These are phyloP conservation scores for Canavalia gladiata DNA, from an alignment of 306 rosid genomes.

Conservation along the genomic window DNA sequence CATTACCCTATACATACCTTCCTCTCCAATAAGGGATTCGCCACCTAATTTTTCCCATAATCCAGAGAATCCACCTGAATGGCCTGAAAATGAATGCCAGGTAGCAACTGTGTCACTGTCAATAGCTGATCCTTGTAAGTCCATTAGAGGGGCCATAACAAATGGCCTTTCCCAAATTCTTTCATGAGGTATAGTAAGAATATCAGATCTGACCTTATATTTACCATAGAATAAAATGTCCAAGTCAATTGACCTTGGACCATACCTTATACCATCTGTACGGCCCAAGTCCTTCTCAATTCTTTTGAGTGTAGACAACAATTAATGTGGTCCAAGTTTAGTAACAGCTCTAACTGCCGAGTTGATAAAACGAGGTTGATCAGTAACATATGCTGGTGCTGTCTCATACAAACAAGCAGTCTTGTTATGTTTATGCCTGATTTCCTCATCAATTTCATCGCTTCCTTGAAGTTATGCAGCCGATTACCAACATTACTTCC, in stretches of 20 bases:
- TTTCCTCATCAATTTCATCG: constrained; percentile 75
- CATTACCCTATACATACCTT: constrained; percentile 84
- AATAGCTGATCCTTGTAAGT: constrained; percentile 73
- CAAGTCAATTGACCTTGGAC: constrained; percentile 93
- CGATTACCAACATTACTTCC: constrained; percentile 94
- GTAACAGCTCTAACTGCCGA: constrained; percentile 89
- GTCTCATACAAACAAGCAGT: constrained; percentile 89
- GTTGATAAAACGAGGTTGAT: constrained; percentile 86
- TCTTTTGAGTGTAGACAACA: constrained; percentile 71
- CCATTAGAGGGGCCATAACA: constrained; percentile 91
- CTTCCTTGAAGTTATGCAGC: constrained; percentile 77
- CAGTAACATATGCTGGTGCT: constrained; percentile 87
- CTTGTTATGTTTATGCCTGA: constrained; percentile 76
- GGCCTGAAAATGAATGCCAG: constrained; percentile 85
- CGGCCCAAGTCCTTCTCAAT: constrained; percentile 87
- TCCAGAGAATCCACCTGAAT: constrained; percentile 65
- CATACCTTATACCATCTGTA: constrained; percentile 79
- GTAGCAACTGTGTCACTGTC: constrained; percentile 72
- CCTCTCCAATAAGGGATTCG: constrained; percentile 78
- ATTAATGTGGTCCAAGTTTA: constrained; percentile 87
- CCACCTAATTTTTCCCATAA: constrained; percentile 86
- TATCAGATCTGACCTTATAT: constrained; percentile 66
- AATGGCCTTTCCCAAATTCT: constrained; percentile 97
- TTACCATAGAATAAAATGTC: constrained; percentile 92
- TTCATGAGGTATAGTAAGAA: constrained; percentile 85